Evolutionary conservation across 169 alveolate genomes (phyloP).

Genomic region (Plasmodium yoelii): DNA sequence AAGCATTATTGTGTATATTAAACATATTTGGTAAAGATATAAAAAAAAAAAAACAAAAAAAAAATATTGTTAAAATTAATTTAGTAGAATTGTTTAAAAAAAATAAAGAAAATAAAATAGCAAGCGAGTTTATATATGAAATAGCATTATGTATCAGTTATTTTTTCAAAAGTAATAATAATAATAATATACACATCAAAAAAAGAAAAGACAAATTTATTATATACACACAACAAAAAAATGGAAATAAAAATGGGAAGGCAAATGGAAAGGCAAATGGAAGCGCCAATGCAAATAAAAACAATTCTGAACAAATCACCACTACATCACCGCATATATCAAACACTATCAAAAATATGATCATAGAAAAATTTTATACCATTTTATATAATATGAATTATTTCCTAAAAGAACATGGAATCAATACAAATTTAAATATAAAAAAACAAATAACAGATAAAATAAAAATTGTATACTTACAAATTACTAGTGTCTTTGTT

Average conservation of each 20-base stretch:
- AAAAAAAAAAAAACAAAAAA: constrained; percentile 27
- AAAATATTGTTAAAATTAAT: constrained; percentile 22
- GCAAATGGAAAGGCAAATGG: too few relatives aligned
- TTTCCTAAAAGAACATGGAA: constrained; percentile 30
- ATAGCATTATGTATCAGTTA: constrained; percentile 18
- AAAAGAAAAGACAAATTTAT: constrained; percentile 17
- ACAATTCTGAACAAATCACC: neutral
- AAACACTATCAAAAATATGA: neutral
- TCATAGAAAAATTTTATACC: constrained; percentile 14
- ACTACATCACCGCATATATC: neutral
- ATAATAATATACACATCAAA: constrained; percentile 22
- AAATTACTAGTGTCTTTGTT: constrained; percentile 20
- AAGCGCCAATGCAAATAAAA: too few relatives aligned
- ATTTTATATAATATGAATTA: constrained; percentile 56
- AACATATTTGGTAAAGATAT: constrained; percentile 37
- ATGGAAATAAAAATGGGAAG: too few relatives aligned
- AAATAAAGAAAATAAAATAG: constrained; percentile 22
- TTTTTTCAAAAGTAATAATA: constrained; percentile 17
- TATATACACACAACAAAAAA: constrained; percentile 20
- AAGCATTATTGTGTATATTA: constrained; percentile 35
- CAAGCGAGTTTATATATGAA: constrained; percentile 22
- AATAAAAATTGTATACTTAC: constrained; percentile 32
- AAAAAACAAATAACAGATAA: constrained; percentile 31
- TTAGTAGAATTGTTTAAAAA: constrained; percentile 22
- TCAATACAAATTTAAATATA: constrained; percentile 19